These are phyloP conservation scores for Sporothrix brasiliensis DNA, from an alignment of 2,329 filamentous ascomycete species.

Conservation along the genomic window DNA sequence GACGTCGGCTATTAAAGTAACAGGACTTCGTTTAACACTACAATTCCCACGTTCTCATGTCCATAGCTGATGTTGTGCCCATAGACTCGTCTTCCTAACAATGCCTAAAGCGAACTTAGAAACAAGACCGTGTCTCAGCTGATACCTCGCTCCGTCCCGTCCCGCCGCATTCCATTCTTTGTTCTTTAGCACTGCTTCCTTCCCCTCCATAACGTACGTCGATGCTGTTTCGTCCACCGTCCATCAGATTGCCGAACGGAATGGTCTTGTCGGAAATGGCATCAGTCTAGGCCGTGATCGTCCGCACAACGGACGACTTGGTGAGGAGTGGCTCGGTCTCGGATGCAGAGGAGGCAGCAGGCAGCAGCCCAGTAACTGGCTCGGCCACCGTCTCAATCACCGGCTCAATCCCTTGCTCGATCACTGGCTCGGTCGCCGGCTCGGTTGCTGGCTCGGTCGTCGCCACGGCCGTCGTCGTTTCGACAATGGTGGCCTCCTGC, in stretches of 20 bases:
- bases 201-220: background rate
- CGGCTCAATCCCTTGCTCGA: background rate
- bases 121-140: background rate
- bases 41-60: too few species aligned
- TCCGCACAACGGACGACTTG: background rate
- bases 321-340: background rate
- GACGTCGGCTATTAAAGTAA: background rate
- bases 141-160: background rate
- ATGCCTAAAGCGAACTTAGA: background rate
- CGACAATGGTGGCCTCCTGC: too few species aligned
- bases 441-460: too few species aligned
- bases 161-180: background rate
- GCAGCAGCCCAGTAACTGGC: too few species aligned
- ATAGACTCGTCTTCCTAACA: background rate
- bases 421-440: too few species aligned
- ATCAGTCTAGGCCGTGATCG: background rate
- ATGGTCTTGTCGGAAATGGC: too few species aligned
- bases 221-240: background rate
- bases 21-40: too few species aligned
- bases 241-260: too few species aligned
- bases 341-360: background rate
- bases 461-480: too few species aligned
- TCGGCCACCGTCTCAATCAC: too few species aligned
- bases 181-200: background rate
- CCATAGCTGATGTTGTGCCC: too few species aligned